Evolutionary conservation across 78 protist species (phyloP), one percentile per base, ranked within the genome.

Genomic region (Monocercomonoides exilis): DNA sequence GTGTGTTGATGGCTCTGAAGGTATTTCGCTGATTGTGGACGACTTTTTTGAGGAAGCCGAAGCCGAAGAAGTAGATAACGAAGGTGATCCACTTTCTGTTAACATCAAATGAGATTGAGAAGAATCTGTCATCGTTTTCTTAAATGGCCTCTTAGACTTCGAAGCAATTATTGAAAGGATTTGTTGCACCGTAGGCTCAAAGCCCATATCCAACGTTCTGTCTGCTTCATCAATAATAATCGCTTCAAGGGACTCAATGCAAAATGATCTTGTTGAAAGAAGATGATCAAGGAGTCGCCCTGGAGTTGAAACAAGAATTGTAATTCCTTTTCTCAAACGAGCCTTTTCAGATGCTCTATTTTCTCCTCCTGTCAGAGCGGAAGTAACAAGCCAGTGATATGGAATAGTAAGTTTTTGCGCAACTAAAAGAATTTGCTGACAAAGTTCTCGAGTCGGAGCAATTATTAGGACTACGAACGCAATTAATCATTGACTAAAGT

Each of bases 201-300:
- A 94, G 43, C 97, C 97, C 33, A 94, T 44, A 77, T 94, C 95
- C 64, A 94, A 84, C 4, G 82, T 79, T 6, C 95, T 84, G 77
- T 95, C 98, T 1, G 98, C 96, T 82, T 96, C 98, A 87, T 96
- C 98, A 33, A 96, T 43, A 1, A 94, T 87, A 41, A 95, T 6
- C 77, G 54, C 87, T 3, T 41, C 79, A 0, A 91, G 87, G 0
- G 41, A 41, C 35, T n/a, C 38, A 3, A 46, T 21, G n/a, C 80
- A 44, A 46, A 94, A 88, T 1, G 90, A 29, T 41, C 77, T 11
- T 0, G 97, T 95, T 33, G 38, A 44, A 43, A 2, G 36, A 33
- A 93, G 54, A 41, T 95, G 97, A 84, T 95, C 95, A 21, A 90
- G 90, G 43, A 95, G 80, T 0, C 96, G 86, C 4, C 97, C 97